These are phyloP conservation scores for Sanghuangporus baumii DNA, from an alignment of 1,284 basidiomycete genomes.

Conservation along the genomic window DNA sequence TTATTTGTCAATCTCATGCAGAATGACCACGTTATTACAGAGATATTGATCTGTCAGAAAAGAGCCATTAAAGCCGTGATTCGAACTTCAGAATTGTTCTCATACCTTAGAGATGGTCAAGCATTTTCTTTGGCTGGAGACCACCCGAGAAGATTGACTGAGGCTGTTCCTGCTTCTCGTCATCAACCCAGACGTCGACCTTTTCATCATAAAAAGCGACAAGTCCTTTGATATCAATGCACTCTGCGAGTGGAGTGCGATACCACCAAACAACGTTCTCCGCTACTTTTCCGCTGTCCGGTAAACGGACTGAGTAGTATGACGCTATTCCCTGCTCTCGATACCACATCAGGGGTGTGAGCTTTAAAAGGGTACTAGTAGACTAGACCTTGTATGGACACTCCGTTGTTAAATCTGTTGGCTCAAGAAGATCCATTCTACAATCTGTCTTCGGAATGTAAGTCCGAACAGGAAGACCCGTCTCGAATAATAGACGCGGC, in stretches of 20 bases:
- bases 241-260: conserved; percentile 44
- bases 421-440: conserved; percentile 42
- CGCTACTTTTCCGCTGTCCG: conserved; percentile 34
- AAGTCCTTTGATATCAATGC: conserved; percentile 45
- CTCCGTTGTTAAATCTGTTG: conserved; percentile 39
- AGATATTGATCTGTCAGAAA: no score
- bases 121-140: not conserved
- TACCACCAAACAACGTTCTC: conserved; percentile 63
- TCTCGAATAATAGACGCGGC: conserved; percentile 55
- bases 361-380: not conserved
- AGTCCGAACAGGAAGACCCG: conserved; percentile 46
- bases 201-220: conserved; percentile 63
- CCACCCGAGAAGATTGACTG: not conserved
- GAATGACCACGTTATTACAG: no score
- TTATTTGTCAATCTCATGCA: no score
- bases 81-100: not conserved
- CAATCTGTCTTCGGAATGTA: conserved; percentile 59
- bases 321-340: conserved; percentile 47
- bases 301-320: conserved; percentile 48
- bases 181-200: conserved; percentile 61
- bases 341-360: conserved; percentile 4
- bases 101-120: not conserved
- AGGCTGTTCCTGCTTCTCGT: conserved; percentile 36
- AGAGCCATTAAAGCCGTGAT: not conserved
- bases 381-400: conserved; percentile 61